These are phyloP conservation scores for Astrephomene gubernaculifera DNA, from an alignment of 139 green algal genomes.

Conservation along the genomic window DNA sequence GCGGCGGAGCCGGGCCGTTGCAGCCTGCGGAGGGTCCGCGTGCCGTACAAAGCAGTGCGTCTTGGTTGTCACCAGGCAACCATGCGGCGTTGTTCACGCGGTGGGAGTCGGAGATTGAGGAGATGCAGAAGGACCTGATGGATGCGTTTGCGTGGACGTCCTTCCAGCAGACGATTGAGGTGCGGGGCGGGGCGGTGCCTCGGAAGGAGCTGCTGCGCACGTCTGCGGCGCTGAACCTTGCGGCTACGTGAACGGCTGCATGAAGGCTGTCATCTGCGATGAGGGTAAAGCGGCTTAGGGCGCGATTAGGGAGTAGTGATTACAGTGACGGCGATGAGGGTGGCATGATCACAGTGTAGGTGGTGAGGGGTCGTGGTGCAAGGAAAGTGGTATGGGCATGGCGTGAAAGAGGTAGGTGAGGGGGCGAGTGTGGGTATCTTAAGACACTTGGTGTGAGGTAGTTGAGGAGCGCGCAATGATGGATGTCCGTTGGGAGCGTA, in stretches of 20 bases:
- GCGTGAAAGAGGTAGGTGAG: no score
- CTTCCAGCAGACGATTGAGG: background rate
- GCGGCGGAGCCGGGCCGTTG: background rate
- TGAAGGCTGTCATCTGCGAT: background rate
- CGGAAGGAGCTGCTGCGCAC: conserved; percentile 13
- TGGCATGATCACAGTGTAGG: no score
- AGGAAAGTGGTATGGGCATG: no score
- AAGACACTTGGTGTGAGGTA: no score
- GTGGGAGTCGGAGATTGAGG: conserved; percentile 28
- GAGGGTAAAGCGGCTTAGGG: background rate
- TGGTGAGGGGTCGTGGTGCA: no score
- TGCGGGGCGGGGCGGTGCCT: background rate
- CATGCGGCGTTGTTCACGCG: background rate
- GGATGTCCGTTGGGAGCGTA: no score
- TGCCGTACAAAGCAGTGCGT: background rate
- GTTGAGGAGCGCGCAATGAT: no score
- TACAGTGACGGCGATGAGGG: no score
- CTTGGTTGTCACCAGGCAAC: conserved; percentile 30
- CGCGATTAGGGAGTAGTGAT: no score
- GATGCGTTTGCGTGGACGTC: conserved; percentile 24
- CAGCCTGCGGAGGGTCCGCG: background rate
- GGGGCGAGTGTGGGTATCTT: no score
- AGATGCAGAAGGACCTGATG: conserved; percentile 29
- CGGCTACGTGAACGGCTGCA: background rate
- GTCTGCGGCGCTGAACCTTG: conserved; percentile 5